Base-by-base conservation (phyloP, 2,329 filamentous ascomycete species). In the Dactylonectria estremocensis region DNA sequence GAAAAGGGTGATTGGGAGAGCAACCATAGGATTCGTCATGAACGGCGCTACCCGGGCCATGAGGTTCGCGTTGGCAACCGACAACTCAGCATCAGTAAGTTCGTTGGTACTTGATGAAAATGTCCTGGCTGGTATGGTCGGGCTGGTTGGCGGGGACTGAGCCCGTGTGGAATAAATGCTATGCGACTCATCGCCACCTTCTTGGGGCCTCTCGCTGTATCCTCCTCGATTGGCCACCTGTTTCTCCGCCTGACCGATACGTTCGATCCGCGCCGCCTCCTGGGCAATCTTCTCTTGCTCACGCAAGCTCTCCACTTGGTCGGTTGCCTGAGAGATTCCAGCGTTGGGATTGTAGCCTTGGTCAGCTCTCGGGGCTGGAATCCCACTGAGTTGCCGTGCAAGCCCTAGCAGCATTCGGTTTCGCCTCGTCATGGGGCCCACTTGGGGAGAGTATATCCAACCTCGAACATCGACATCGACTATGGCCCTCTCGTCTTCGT, bases 401-500 rank as follows among this genome's bases (percentile, higher is more conserved):
- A 98, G 85, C 0, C 95, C 94, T 61, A 99, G 90, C 75, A 98
- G 85, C 68, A 98, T 85, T 43, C 96, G 89, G 76, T 98, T 97
- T 76, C 94, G 94, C 73, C 95, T 89, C 28, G 90, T 95, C 88
- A 98, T 91, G 4, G 94, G 95, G 0, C 94, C 95, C 72, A 87
- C 88, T 76, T 95, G 93, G 18, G 95, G 95, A 45, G 91, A 90
- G 80, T 97, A 99, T 58, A 98, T 89, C 96, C 97, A 99, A 14
- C 96, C 96, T 73, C 95, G 89, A 24, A 99, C 94, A 79, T 99
- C 95, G 6, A 98, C 94, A 77, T 98, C 95, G 1, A 98, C 93
- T 4, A 98, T 85, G 0, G 95, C 94, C 78, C 92, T 93, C 75
- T 95, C 91, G 67, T 95, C 91, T 78, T 97, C 93, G 60, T 92